Conservation (phyloP, 129 eudicot species). For the Solidago caesia region DNA sequence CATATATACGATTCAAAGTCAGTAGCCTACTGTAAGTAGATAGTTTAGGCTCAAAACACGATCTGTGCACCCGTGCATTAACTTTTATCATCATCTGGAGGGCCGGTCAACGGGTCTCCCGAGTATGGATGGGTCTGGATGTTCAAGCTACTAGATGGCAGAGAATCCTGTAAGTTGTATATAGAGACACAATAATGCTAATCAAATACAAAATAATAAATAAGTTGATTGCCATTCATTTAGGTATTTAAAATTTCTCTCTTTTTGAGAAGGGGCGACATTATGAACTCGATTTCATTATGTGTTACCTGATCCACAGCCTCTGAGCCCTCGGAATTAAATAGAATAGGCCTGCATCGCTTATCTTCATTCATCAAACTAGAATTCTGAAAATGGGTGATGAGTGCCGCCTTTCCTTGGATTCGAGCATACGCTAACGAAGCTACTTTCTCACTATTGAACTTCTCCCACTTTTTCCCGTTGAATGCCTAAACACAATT, state of each 20-base stretch:
- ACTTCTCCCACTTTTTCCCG: conserved; percentile 91
- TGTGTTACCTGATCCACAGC: conserved; percentile 58
- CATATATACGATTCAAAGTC: conserved; percentile 23
- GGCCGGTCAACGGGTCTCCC: conserved; percentile 28
- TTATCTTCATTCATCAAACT: conserved; percentile 94
- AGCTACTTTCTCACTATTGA: conserved; percentile 90
- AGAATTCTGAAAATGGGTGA: conserved; percentile 84
- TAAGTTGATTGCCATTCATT: too few species aligned
- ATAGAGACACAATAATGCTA: not conserved
- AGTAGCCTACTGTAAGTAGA: conserved; percentile 4
- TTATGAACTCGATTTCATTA: conserved; percentile 5
- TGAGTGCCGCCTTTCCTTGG: conserved; percentile 82
- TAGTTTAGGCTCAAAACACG: conserved; percentile 11
- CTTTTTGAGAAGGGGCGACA: too few species aligned
- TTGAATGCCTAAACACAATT: conserved; percentile 59
- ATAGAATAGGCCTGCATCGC: conserved; percentile 84
- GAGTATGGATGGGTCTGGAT: conserved; percentile 35
- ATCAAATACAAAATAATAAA: not conserved
- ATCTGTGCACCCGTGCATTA: not conserved
- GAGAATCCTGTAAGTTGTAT: conserved; percentile 41
- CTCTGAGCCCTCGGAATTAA: conserved; percentile 51
- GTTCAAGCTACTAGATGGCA: conserved; percentile 45
- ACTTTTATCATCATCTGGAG: conserved; percentile 33
- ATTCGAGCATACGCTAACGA: conserved; percentile 88
- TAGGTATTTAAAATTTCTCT: not conserved